A percentile compares a stretch with the other conserved stretches of the same genome.
Conservation (phyloP, 768 basidiomycete species). For the Leucocoprinus leucothites region DNA sequence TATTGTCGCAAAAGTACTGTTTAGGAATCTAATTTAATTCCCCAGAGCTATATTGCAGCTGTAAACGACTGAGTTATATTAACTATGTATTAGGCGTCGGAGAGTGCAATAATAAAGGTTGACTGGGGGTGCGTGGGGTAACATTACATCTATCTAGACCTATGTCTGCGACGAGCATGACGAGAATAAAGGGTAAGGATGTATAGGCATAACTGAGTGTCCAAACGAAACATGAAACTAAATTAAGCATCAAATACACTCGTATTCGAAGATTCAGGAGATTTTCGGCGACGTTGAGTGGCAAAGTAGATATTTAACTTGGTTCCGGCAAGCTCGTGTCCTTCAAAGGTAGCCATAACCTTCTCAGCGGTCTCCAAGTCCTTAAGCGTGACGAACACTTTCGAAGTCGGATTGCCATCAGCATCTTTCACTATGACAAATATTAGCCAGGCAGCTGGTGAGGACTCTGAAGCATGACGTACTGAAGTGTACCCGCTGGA, state of each 20-base stretch:
- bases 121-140: neutral
- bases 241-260: too few species aligned
- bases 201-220: too few species aligned
- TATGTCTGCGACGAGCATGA: neutral
- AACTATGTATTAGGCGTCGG: neutral
- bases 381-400: constrained; percentile 55
- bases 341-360: constrained; percentile 43
- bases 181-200: neutral
- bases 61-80: constrained; percentile 33
- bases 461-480: constrained; percentile 14
- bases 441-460: neutral
- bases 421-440: constrained; percentile 29
- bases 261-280: too few species aligned
- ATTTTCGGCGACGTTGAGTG: too few species aligned
- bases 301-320: constrained; percentile 40
- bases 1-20: neutral
- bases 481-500: constrained; percentile 28
- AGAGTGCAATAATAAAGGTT: neutral
- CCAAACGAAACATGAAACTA: too few species aligned
- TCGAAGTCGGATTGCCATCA: constrained; percentile 25
- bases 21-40: neutral
- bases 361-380: constrained; percentile 41
- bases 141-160: neutral
- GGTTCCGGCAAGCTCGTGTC: constrained; percentile 31
- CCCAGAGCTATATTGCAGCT: constrained; percentile 57